Base-by-base conservation (phyloP, 2,329 filamentous ascomycete species). In the Pyricularia grisea region DNA sequence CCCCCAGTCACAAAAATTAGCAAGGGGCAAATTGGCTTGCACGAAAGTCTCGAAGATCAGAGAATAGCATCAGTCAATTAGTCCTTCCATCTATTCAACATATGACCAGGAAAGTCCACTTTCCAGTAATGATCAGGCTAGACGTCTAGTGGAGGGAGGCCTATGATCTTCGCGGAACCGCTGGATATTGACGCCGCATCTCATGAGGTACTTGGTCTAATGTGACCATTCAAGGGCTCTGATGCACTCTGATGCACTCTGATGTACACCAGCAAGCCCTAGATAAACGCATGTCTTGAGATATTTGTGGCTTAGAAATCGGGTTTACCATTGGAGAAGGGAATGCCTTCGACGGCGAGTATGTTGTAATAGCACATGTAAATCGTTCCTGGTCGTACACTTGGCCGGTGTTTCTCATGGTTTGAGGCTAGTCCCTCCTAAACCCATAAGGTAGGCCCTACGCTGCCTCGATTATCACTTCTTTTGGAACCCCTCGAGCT, bases 401-500 rank as follows among this genome's bases (percentile, higher is more conserved):
- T 55, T 1, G 42, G 42, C 9, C 20, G 42, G 20, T 42, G 30
- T 7, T 14, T 42, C 33, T 42, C 33, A 42, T 42, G 33, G 12
- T 14, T 12, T 5, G 14, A 17, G 14, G 33, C 33, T 42, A 42
- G 5, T 17, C 12, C 33, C 33, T 17, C 33, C 33, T 17, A 12
- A 42, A 42, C 1, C 33, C 9, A 42, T 5, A 55, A 55, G 42
- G 17, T n/a, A 55, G 20, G 20, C 17, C 6, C 7, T 55, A 9
- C 42, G 42, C 42, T n/a, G 20, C 3, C 5, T 55, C 20, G 42
- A 55, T n/a, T 14, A 12, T 61, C 58, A 61, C 66, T 67, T 61
- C 36, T 31, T 67, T 42, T 67, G 50, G 66, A 27, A 23, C 25
- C 58, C 67, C 69, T 73, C 72, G 69, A 73, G 27, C 66, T 67